Evolutionary conservation across 2,329 filamentous ascomycete species (phyloP).

Genomic region (Coccinonectria pachysandricola): DNA sequence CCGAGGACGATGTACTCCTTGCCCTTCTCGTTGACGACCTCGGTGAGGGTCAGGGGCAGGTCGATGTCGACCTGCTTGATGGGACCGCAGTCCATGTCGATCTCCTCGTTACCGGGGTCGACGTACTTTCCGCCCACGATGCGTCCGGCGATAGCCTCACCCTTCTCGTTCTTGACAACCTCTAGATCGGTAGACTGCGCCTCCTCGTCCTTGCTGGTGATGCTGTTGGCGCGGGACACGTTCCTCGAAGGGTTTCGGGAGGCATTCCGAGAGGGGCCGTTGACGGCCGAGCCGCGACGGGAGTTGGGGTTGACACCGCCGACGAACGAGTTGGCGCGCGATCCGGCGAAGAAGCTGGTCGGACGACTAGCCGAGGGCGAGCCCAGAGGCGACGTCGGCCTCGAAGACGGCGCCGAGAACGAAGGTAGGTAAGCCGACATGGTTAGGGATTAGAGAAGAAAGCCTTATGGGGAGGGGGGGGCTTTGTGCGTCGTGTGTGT

Average conservation of each 20-base stretch:
- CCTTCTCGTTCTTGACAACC: constrained; percentile 8
- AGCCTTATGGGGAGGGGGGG: no score
- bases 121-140: constrained; percentile 13
- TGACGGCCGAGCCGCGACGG: no score
- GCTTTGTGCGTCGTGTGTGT: no score
- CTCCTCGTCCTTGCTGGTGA: constrained; percentile 4
- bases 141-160: constrained; percentile 7
- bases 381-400: constrained; percentile 5
- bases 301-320: no score
- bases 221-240: constrained; percentile 4
- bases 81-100: constrained; percentile 9
- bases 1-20: constrained; percentile 13
- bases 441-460: constrained; percentile 1
- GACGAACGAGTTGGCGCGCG: constrained; percentile 11
- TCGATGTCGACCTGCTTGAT: constrained; percentile 13
- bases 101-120: constrained; percentile 7
- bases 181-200: constrained; percentile 10
- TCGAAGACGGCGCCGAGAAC: constrained; percentile 13
- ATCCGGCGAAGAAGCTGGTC: constrained; percentile 12
- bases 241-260: constrained; percentile 5
- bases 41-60: constrained; percentile 11
- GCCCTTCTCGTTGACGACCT: constrained; percentile 8
- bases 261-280: no score
- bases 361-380: constrained; percentile 11
- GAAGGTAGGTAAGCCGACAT: constrained; percentile 15